Conservation (phyloP, 176 grass and related monocot species). For the Carex kokanica region DNA sequence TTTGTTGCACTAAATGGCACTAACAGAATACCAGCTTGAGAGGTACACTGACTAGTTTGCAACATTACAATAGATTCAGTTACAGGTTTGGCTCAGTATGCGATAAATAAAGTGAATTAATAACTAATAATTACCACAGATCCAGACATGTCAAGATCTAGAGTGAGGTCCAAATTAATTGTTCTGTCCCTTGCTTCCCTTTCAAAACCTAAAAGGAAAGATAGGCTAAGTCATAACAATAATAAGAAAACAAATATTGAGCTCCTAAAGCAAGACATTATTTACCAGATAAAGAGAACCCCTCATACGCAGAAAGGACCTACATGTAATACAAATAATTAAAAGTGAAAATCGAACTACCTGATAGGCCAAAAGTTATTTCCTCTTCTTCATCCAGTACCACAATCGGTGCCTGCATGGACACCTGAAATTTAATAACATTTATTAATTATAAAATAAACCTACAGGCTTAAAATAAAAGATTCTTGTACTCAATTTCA, state of each 20-base stretch:
- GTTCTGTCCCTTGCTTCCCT: constrained; percentile 11
- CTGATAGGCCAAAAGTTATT: constrained; percentile 44
- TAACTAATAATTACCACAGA: background rate
- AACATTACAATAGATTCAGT: background rate
- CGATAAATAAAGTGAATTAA: background rate
- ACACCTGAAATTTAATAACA: background rate
- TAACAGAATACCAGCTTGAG: background rate
- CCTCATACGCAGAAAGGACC: background rate
- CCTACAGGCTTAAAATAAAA: background rate
- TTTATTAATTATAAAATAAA: background rate
- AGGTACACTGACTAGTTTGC: background rate
- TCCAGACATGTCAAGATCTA: background rate
- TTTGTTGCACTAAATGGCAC: background rate
- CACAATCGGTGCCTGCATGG: constrained; percentile 34
- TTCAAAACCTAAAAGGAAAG: constrained; percentile 13
- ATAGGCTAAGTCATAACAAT: constrained; percentile 7
- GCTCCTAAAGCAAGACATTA: background rate
- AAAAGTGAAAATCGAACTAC: constrained; percentile 38
- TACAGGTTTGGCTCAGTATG: background rate
- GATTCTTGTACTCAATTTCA: background rate
- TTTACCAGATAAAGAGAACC: background rate
- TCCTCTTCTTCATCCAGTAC: constrained; percentile 91
- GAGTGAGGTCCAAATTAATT: constrained; percentile 27
- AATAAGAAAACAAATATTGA: background rate
- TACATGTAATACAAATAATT: constrained; percentile 2